A percentile compares a stretch with the other conserved stretches of the same genome.
These are phyloP conservation scores for Dryas drummondii DNA, from an alignment of 306 rosid species.

Conservation along the genomic window DNA sequence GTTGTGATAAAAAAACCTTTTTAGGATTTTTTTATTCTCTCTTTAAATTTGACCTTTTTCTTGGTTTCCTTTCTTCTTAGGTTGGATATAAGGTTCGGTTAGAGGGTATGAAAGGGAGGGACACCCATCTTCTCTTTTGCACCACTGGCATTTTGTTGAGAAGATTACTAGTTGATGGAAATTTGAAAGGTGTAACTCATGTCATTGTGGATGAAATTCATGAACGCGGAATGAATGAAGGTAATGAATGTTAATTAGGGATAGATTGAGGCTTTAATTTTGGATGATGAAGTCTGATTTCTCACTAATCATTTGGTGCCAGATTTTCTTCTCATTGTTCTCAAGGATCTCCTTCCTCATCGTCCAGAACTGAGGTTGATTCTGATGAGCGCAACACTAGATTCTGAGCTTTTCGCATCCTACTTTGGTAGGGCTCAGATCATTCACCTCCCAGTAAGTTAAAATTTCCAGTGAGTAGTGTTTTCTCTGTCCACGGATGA, in stretches of 20 bases:
- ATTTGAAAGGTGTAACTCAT: constrained; percentile 79
- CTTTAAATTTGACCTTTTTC: constrained; percentile 3
- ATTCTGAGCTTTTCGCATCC: constrained; percentile 82
- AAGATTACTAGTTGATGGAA: constrained; percentile 88
- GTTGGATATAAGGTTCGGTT: constrained; percentile 96
- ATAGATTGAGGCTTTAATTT: constrained; percentile 26
- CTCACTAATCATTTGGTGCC: constrained; percentile 47
- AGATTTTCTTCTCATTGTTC: constrained; percentile 96
- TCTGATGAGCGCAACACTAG: constrained; percentile 99
- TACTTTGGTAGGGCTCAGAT: constrained; percentile 67
- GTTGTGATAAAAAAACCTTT: constrained; percentile 5
- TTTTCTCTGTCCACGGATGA: neutral
- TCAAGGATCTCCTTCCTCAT: constrained; percentile 83
- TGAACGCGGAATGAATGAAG: constrained; percentile 99
- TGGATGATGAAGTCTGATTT: constrained; percentile 30
- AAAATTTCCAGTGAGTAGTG: neutral
- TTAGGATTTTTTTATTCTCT: constrained; percentile 17
- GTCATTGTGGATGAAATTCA: constrained; percentile 98
- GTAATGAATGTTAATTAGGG: constrained; percentile 37
- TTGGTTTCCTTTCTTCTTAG: constrained; percentile 41
- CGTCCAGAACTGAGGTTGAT: constrained; percentile 83
- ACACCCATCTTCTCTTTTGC: constrained; percentile 91
- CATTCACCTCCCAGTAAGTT: constrained; percentile 69
- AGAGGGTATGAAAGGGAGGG: constrained; percentile 94
- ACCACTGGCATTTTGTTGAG: constrained; percentile 95